Evolutionary conservation across 306 rosid species (phyloP), one percentile per base, ranked within the genome.

Genomic region (Myrica gale): DNA sequence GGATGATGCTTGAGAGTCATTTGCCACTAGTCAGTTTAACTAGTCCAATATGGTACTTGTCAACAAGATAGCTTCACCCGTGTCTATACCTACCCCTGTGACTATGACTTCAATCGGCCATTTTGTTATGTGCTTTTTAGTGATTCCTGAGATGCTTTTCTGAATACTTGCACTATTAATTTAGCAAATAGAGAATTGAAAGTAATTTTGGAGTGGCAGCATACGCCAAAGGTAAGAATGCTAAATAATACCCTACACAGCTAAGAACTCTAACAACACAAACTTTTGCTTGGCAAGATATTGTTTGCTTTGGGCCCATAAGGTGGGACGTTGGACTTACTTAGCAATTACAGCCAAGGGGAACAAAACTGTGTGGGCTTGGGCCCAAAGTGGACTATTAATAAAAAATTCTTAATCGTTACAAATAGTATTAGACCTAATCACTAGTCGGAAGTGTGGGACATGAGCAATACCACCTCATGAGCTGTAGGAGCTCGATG

Each of bases 1-100:
- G 16, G 63, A 57, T 7, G 63, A 57, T 37, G 9, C 63, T 57
- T 47, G 52, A 57, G 39, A 21, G 37, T 57, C 12, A 20, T 9
- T 16, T 57, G 63, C 12, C 16, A 57, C 67, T 60, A 60, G 67
- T 60, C 42, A 60, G n/a, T 5, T 60, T 60, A 60, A 32, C 67
- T 60, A 60, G 44, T 17, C 67, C 32, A 60, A 32, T 37, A 60
- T 57, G 32, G 1, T 5, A 19, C 63, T 57, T 20, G 32, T 9
- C 9, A 8, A 57, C 10, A 57, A 57, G 63, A 57, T 57, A 37
- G 13, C 67, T 60, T 60, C 43, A 2, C 44, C 12, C 44, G 32
- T 60, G 7, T 60, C n/a, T 12, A 60, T 42, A 1, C 9, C 17
- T 23, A 60, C 37, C 37, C 37, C 37, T 32, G 3, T 26, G 6